Evolutionary conservation across 768 basidiomycete genomes (phyloP).

Genomic region (Phylloporus sp.): DNA sequence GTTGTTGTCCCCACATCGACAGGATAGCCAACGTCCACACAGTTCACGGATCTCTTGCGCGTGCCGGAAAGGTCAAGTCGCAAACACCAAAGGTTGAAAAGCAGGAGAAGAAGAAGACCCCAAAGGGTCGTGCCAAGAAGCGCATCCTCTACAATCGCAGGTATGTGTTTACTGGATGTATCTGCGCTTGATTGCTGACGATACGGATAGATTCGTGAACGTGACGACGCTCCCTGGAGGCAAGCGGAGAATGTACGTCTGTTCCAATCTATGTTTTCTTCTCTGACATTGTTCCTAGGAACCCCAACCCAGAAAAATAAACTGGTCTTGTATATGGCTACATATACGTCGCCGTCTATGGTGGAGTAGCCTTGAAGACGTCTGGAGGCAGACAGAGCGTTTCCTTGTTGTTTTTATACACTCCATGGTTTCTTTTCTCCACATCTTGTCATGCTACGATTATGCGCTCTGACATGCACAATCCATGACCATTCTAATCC

Average conservation of each 20-base stretch:
- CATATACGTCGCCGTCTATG: constrained; percentile 10
- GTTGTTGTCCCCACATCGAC: constrained; percentile 4
- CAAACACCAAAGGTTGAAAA: constrained; percentile 97
- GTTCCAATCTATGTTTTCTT: constrained; percentile 51
- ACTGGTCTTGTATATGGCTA: constrained; percentile 2
- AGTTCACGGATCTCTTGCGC: constrained; percentile 99
- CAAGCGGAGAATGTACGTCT: constrained; percentile 93
- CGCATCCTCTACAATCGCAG: constrained; percentile 89
- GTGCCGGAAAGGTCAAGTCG: constrained; percentile 99
- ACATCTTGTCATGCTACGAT: constrained; percentile 15
- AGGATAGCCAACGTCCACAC: not conserved
- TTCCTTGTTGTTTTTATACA: constrained; percentile 9
- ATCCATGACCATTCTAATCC: constrained; percentile 8
- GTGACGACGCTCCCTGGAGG: constrained; percentile 87
- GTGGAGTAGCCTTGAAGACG: constrained; percentile 15
- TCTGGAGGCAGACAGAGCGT: constrained; percentile 7
- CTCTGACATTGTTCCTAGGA: constrained; percentile 12
- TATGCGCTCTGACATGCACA: constrained; percentile 23
- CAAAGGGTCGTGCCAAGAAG: constrained; percentile 98
- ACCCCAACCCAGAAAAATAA: constrained; percentile 30
- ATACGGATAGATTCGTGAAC: constrained; percentile 72
- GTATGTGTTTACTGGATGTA: constrained; percentile 39
- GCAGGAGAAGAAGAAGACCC: constrained; percentile 99
- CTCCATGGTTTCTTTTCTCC: constrained; percentile 7
- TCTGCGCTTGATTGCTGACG: not conserved